These are phyloP conservation scores for Phytophthora aleatoria DNA, from an alignment of 352 stramenopile genomes.

Conservation along the genomic window DNA sequence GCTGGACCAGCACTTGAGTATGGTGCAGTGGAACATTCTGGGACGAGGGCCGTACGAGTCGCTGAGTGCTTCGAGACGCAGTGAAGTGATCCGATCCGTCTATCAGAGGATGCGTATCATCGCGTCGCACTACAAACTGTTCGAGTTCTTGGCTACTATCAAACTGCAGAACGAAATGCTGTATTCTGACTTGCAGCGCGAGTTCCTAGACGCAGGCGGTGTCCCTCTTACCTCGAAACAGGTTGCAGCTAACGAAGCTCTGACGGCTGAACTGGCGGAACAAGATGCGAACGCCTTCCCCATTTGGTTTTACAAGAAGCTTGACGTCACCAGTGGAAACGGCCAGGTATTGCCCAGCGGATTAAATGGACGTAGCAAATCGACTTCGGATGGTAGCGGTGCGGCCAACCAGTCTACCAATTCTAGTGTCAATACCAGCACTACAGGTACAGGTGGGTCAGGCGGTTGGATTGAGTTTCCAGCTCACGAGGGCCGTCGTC, in stretches of 20 bases:
- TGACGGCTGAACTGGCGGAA: constrained; percentile 49
- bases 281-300: constrained; percentile 69
- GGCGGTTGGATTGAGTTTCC: constrained; percentile 80
- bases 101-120: constrained; percentile 74
- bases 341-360: constrained; percentile 41
- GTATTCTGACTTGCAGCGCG: constrained; percentile 64
- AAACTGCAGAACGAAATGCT: constrained; percentile 88
- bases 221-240: constrained; percentile 50
- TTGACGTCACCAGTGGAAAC: constrained; percentile 44
- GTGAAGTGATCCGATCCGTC: constrained; percentile 75
- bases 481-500: constrained; percentile 66
- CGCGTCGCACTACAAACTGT: constrained; percentile 78
- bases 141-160: constrained; percentile 86
- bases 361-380: constrained; percentile 27
- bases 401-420: constrained; percentile 9
- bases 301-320: constrained; percentile 86
- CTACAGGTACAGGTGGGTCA: constrained; percentile 16
- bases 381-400: constrained; percentile 8
- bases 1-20: constrained; percentile 83
- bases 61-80: constrained; percentile 55
- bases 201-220: constrained; percentile 54
- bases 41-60: constrained; percentile 80
- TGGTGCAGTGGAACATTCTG: constrained; percentile 89
- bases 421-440: constrained; percentile 14
- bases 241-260: constrained; percentile 42